phyloP scores from a whole-genome alignment of 495 filamentous ascomycete species.

The Aspergillus sclerotiicarbonarius region DNA sequence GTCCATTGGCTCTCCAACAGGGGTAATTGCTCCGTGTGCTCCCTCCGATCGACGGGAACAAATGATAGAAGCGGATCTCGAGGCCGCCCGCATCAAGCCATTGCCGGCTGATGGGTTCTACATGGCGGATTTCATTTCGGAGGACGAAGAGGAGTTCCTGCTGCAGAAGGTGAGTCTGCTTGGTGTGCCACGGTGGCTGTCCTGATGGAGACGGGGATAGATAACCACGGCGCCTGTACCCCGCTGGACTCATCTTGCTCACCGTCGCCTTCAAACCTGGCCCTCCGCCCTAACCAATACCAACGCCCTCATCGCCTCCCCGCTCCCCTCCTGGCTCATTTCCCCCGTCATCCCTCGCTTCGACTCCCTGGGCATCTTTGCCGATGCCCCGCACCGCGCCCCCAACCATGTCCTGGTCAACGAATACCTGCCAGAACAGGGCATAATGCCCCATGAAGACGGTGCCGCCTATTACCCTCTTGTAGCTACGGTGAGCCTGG shows the following conservation, averaged over 20 bases:
- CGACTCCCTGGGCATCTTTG: slow-evolving; percentile 59
- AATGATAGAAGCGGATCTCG: slow-evolving; percentile 23
- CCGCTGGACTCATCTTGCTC: slow-evolving; percentile 79
- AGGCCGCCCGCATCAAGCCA: slow-evolving; percentile 51
- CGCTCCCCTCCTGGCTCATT: slow-evolving; percentile 75
- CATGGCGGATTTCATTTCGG: slow-evolving; percentile 80
- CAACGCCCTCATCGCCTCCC: slow-evolving; percentile 70
- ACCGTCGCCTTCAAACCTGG: slow-evolving; percentile 86
- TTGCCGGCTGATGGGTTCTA: slow-evolving; percentile 76
- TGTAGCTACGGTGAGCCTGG: slow-evolving; percentile 87
- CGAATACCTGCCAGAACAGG: slow-evolving; percentile 82
- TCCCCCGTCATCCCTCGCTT: slow-evolving; percentile 70
- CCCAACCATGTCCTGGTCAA: slow-evolving; percentile 96
- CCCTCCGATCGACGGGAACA: background rate
- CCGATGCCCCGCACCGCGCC: slow-evolving; percentile 62
- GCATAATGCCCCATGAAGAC: slow-evolving; percentile 97
- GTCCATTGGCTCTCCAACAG: background rate
- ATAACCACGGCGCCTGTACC: slow-evolving; percentile 62
- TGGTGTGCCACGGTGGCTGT: background rate
- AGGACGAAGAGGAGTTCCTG: slow-evolving; percentile 69
- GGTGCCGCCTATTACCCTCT: slow-evolving; percentile 81
- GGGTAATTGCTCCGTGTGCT: background rate
- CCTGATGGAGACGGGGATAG: slow-evolving; percentile 18
- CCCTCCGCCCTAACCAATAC: slow-evolving; percentile 72
- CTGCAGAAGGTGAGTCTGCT: slow-evolving; percentile 59